Base-by-base conservation (phyloP, 2,329 filamentous ascomycete genomes). In the Nannizziopsis barbatae region DNA sequence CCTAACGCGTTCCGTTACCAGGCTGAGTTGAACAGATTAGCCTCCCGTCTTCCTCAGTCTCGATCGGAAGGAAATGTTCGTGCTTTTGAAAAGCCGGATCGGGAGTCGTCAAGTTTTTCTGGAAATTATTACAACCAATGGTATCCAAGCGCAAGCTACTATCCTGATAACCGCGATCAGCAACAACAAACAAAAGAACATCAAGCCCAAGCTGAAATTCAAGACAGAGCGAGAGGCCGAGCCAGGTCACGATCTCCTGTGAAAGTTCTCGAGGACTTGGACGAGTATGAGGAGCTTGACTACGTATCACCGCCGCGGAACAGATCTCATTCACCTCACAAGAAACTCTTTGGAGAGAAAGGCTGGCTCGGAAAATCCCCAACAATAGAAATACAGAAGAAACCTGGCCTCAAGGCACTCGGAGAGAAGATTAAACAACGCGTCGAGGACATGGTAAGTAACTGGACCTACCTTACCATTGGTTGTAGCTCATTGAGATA, bases 281-380 rank as follows among this genome's bases (percentile, higher is more conserved):
- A 55, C 31, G 59, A 61, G 42, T 18, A 42, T n/a, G 52, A 53
- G n/a, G 49, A 56, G 33, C 50, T 56, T 1, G 51, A 52, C 9
- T 54, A 50, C 33, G 22, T 48, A 20, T 45, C 44, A 10, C 40
- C 43, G 1, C 53, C 58, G 17, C 41, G 42, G 5, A 58, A 55
- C 45, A 53, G 60, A 11, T 55, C 58, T 22, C 54, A 58, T 18
- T 65, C 63, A 17, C 61, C 65, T 11, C 62, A 65, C 51, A 71
- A 71, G 54, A 65, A 64, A 40, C 55, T 71, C n/a, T 69, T 71
- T 49, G 68, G 68, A 5, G 58, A 62, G 31, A 61, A 66, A 14
- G 67, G 67, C 32, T 68, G 63, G 61, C 60, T 71, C 22, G 65
- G 63, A 5, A 55, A 59, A 38, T 64, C 60, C 12, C 58, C 60